These are phyloP conservation scores for Aureobasidium sp. DNA, from an alignment of 2,329 filamentous ascomycete species.

Conservation along the genomic window DNA sequence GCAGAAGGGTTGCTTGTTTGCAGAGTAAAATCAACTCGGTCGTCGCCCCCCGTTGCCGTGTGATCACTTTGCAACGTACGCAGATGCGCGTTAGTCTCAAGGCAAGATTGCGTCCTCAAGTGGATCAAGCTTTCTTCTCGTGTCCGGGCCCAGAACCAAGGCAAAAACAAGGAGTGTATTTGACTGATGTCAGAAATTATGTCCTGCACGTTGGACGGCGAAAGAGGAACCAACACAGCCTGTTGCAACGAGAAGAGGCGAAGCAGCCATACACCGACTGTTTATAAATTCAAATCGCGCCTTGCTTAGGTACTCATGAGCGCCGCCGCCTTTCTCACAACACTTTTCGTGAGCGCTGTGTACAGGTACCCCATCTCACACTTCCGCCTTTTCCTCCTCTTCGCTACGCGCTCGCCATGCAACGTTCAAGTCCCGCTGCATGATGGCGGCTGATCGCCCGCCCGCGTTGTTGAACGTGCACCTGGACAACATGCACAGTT, in stretches of 20 bases:
- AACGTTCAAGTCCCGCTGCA: not conserved
- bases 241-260: not conserved
- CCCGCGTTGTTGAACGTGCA: not conserved
- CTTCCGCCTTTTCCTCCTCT: not conserved
- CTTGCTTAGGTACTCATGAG: not conserved
- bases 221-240: not conserved
- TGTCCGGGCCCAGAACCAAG: not conserved
- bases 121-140: constrained; percentile 4
- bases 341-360: not conserved
- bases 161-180: not conserved
- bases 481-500: too few relatives aligned
- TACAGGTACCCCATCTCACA: not conserved
- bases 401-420: not conserved
- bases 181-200: constrained; percentile 1
- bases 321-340: not conserved
- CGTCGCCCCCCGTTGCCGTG: not conserved
- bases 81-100: not conserved
- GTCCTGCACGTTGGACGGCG: not conserved
- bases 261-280: not conserved
- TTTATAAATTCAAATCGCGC: not conserved
- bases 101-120: constrained; percentile 3
- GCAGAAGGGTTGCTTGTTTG: not conserved
- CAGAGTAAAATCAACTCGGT: not conserved
- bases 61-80: not conserved
- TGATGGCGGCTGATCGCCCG: not conserved